These are phyloP conservation scores for Penicillium hesseltinei DNA, from an alignment of 2,329 filamentous ascomycete genomes.

Conservation along the genomic window DNA sequence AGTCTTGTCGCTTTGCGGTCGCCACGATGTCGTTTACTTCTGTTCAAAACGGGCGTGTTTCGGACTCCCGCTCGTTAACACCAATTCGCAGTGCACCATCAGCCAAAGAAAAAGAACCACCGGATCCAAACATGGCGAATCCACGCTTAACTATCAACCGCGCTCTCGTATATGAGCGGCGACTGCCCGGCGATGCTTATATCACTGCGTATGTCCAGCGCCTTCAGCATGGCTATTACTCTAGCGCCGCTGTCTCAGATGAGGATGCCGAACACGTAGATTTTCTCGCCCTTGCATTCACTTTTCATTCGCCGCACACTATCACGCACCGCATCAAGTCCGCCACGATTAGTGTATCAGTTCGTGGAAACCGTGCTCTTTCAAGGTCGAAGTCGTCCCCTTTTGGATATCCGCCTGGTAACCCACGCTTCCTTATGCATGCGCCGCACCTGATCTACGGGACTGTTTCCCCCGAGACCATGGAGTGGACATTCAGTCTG, in stretches of 20 bases:
- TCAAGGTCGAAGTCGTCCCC: slow-evolving; percentile 1
- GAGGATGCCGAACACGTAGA: slow-evolving; percentile 45
- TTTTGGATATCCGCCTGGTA: slow-evolving; percentile 20
- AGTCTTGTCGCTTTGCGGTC: slow-evolving; percentile 5
- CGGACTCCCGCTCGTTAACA: neutral
- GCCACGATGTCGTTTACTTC: slow-evolving; percentile 8
- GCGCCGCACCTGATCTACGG: slow-evolving; percentile 52
- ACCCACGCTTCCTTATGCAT: slow-evolving; percentile 49
- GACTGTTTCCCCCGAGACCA: slow-evolving; percentile 47
- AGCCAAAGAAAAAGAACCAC: slow-evolving; percentile 8
- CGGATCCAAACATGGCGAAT: slow-evolving; percentile 40
- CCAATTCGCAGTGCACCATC: slow-evolving; percentile 1
- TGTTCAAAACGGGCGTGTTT: neutral
- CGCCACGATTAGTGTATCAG: slow-evolving; percentile 44
- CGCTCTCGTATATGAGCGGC: slow-evolving; percentile 51
- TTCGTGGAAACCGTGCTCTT: slow-evolving; percentile 13
- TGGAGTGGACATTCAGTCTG: slow-evolving; percentile 51
- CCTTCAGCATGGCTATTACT: slow-evolving; percentile 51
- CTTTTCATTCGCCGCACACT: slow-evolving; percentile 49
- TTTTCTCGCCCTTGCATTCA: slow-evolving; percentile 51
- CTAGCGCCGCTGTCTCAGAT: slow-evolving; percentile 45
- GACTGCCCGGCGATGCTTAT: slow-evolving; percentile 49
- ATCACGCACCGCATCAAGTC: slow-evolving; percentile 48
- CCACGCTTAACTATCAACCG: slow-evolving; percentile 39
- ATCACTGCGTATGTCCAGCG: slow-evolving; percentile 52